Evolutionary conservation across 2,329 filamentous ascomycete species (phyloP), one percentile per base, ranked within the genome.

Genomic region (Aspergillus carbonarius): DNA sequence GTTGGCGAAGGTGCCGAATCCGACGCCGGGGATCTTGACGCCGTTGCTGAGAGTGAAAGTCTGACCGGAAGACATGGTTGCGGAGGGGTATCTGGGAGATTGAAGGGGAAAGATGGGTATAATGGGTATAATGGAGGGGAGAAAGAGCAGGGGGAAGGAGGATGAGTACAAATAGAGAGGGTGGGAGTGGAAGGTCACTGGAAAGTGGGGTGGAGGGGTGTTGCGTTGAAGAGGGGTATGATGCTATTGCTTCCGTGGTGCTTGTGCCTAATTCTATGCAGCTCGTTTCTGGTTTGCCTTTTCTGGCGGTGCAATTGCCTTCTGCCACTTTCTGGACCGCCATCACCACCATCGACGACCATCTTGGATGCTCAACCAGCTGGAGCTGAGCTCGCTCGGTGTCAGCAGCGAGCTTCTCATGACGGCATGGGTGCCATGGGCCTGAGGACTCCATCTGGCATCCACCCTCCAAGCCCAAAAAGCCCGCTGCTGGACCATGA

Each of bases 1-100:
- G 72, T 83, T 89, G 72, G 85, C 83, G 68, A 87, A 88, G 65
- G 86, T 88, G 65, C 86, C 86, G 67, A 88, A 88, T 25, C 86
- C 86, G 32, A 88, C 75, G 49, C 79, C 85, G 60, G 86, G 86
- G 64, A 88, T 85, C 70, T 79, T 80, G 59, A 88, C 82, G 66
- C 82, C 83, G 69, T 84, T 85, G 78, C 74, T 81, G 53, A 85
- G 78, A 63, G 74, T 82, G 75, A 80, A 84, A 47, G 76, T 78
- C 60, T 71, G 68, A 64, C 75, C 82, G 69, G 78, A 76, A 70
- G 85, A 87, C 85, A 88, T 87, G 63, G 30, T 75, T 66, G 55
- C 58, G 59, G 35, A n/a, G 20, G 40, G 50, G 20, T 42, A 48
- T 39, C 35, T 44, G 20, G 44, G 47, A 35, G 40, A 23, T 59